Conservation (phyloP, 495 filamentous ascomycete species). For the Extremus antarcticus region DNA sequence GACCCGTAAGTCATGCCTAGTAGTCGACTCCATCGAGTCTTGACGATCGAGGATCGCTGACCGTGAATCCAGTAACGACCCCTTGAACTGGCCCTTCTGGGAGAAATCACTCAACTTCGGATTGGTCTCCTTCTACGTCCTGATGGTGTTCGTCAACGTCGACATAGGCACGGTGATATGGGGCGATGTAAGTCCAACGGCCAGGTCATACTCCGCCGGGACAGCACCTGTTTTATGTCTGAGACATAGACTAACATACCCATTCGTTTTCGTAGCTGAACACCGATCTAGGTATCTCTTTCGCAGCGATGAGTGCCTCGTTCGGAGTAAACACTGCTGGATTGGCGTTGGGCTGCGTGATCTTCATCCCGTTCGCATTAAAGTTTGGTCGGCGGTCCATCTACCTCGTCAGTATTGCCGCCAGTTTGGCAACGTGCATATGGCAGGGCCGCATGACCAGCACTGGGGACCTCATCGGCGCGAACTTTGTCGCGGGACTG, state of each 20-base stretch:
- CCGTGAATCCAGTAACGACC: neutral
- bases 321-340: slow-evolving; percentile 8
- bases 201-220: neutral
- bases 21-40: too few species aligned
- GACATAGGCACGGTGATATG: slow-evolving; percentile 11
- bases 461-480: slow-evolving; percentile 1
- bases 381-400: slow-evolving; percentile 46
- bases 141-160: slow-evolving; percentile 2
- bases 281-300: slow-evolving; percentile 7
- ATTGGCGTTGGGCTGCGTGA: slow-evolving; percentile 20
- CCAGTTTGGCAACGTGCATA: slow-evolving; percentile 28
- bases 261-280: too few species aligned
- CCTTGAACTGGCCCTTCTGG: neutral
- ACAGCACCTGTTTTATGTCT: too few species aligned
- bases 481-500: slow-evolving; percentile 5
- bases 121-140: neutral
- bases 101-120: neutral
- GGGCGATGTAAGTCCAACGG: too few species aligned
- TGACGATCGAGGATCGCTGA: too few species aligned
- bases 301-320: neutral
- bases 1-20: neutral
- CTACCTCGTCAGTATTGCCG: slow-evolving; percentile 38
- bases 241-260: too few species aligned
- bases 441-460: slow-evolving; percentile 15
- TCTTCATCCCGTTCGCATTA: slow-evolving; percentile 46